These are phyloP conservation scores for Piloderma croceum DNA, from an alignment of 768 basidiomycete genomes.

Conservation along the genomic window DNA sequence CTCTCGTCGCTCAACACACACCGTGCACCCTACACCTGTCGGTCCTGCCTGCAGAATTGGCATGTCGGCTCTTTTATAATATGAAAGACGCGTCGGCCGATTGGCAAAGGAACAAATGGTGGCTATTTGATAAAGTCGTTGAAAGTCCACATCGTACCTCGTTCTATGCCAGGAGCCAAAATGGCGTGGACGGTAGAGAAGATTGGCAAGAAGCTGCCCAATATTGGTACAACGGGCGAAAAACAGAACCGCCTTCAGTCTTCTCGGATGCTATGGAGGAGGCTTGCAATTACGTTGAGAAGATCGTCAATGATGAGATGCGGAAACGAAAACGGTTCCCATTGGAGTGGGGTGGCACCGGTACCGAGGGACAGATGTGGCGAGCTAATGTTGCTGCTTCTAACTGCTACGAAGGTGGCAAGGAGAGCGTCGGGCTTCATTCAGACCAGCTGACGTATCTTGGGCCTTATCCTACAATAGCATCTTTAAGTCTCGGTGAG, in stretches of 20 bases:
- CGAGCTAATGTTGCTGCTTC: slow-evolving; percentile 81
- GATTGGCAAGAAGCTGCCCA: slow-evolving; percentile 69
- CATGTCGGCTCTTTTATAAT: slow-evolving; percentile 66
- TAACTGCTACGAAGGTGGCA: slow-evolving; percentile 78
- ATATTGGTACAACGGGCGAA: slow-evolving; percentile 80
- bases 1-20: slow-evolving; percentile 60
- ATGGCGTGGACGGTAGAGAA: slow-evolving; percentile 38
- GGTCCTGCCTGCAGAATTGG: slow-evolving; percentile 68
- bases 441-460: slow-evolving; percentile 78
- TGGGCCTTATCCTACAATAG: slow-evolving; percentile 82
- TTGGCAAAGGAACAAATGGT: slow-evolving; percentile 80
- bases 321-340: slow-evolving; percentile 52
- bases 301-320: slow-evolving; percentile 66
- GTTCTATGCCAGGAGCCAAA: slow-evolving; percentile 58
- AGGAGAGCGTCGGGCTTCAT: slow-evolving; percentile 78
- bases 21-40: slow-evolving; percentile 72
- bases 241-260: slow-evolving; percentile 44
- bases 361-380: slow-evolving; percentile 40
- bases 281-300: slow-evolving; percentile 67
- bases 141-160: slow-evolving; percentile 82
- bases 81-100: slow-evolving; percentile 56
- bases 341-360: slow-evolving; percentile 57
- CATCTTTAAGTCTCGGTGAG: slow-evolving; percentile 74
- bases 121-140: slow-evolving; percentile 75
- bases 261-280: slow-evolving; percentile 75